Conservation (phyloP, 1,284 basidiomycete genomes). For the Neonothopanus nambi region DNA sequence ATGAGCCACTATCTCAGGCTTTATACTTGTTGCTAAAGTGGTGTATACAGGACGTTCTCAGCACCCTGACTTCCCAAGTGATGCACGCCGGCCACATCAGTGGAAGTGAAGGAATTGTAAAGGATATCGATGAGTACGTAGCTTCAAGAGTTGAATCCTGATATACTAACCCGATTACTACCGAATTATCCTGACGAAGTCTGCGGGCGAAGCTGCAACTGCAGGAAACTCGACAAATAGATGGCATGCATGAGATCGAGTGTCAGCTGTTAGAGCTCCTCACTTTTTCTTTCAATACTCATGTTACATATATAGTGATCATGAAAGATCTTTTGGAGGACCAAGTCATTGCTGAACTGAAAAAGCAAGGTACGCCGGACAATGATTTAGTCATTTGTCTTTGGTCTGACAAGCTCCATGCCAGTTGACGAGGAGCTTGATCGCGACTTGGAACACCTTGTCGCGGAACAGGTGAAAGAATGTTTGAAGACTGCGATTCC, state of each 20-base stretch:
- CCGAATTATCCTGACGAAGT: constrained; percentile 27
- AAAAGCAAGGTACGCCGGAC: constrained; percentile 38
- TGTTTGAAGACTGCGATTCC: constrained; percentile 48
- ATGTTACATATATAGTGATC: constrained; percentile 34
- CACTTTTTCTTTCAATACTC: background rate
- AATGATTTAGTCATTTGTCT: background rate
- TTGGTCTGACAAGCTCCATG: background rate
- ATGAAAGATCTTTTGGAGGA: constrained; percentile 45
- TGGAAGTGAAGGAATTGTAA: background rate
- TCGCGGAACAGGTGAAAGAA: constrained; percentile 43
- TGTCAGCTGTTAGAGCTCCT: constrained; percentile 27
- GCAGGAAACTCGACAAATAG: constrained; percentile 42
- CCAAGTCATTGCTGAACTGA: constrained; percentile 44
- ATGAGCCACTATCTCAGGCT: too few species aligned
- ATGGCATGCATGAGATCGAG: constrained; percentile 49
- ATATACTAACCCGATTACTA: background rate
- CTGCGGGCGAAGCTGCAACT: constrained; percentile 41
- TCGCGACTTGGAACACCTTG: constrained; percentile 46
- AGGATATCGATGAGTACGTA: background rate
- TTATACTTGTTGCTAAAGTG: background rate
- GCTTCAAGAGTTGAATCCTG: background rate
- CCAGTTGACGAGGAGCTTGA: constrained; percentile 46
- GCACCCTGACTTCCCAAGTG: background rate
- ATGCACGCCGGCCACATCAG: background rate
- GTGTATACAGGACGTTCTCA: background rate